Percentiles rank a stretch among this genome's conserved stretches.
phyloP scores from a whole-genome alignment of 129 eudicot genomes.

The Gnaphalium uliginosum region DNA sequence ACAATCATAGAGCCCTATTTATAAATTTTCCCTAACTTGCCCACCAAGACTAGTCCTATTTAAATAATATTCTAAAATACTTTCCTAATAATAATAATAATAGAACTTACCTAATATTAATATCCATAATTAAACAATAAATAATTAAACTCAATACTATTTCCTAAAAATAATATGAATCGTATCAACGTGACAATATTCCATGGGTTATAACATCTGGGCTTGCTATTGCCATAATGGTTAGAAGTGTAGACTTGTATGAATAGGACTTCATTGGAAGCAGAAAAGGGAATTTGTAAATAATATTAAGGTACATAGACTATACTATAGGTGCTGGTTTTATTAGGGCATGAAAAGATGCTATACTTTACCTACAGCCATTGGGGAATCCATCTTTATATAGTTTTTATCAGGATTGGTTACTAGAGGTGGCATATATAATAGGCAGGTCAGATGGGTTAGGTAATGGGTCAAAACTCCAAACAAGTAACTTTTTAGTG shows the following conservation, averaged over 20 bases:
- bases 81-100: no score
- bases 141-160: no score
- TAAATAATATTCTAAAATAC: no score
- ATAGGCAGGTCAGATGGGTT: background rate
- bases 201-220: background rate
- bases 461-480: background rate
- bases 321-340: background rate
- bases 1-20: no score
- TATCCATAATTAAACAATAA: no score
- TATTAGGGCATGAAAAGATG: background rate
- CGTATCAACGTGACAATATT: background rate
- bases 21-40: no score
- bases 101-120: no score
- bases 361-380: background rate
- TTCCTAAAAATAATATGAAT: no score
- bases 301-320: background rate
- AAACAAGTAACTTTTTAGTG: background rate
- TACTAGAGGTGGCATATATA: background rate
- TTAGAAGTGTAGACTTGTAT: background rate
- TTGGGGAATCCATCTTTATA: background rate
- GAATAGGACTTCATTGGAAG: background rate
- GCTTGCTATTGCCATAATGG: background rate
- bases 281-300: background rate
- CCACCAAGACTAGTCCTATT: no score
- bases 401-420: background rate